Percentiles rank a stretch among this genome's conserved stretches.
phyloP scores from a whole-genome alignment of 2,329 filamentous ascomycete genomes.

The Colletotrichum camelliae region DNA sequence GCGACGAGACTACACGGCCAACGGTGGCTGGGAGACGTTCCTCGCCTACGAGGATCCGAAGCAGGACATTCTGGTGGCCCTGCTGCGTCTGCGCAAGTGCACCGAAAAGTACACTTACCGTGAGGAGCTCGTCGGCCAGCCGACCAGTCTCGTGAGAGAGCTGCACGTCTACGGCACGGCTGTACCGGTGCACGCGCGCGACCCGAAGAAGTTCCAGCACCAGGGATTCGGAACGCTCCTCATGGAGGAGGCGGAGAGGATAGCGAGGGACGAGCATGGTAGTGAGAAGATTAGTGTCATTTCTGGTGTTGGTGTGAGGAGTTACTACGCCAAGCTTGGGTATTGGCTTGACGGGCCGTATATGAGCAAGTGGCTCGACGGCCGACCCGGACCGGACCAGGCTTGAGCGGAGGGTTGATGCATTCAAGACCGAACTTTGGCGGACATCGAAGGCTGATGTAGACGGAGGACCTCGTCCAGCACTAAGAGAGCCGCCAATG shows the following conservation, averaged over 20 bases:
- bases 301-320: slow-evolving; percentile 94
- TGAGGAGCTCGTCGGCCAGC: slow-evolving; percentile 83
- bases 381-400: slow-evolving; percentile 31
- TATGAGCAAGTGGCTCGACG: slow-evolving; percentile 71
- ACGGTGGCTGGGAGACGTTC: slow-evolving; percentile 98
- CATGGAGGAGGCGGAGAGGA: slow-evolving; percentile 98
- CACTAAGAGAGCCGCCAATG: neutral
- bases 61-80: slow-evolving; percentile 94
- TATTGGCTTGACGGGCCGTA: slow-evolving; percentile 95
- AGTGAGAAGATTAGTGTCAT: slow-evolving; percentile 96
- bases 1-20: slow-evolving; percentile 90
- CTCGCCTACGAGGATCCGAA: slow-evolving; percentile 97
- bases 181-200: slow-evolving; percentile 94
- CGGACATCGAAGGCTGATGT: neutral
- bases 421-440: neutral
- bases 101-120: slow-evolving; percentile 91
- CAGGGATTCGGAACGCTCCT: slow-evolving; percentile 94
- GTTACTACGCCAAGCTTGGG: slow-evolving; percentile 92
- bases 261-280: slow-evolving; percentile 91
- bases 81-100: slow-evolving; percentile 89
- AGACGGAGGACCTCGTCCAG: neutral
- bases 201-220: slow-evolving; percentile 97
- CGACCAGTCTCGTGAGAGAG: slow-evolving; percentile 90
- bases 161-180: slow-evolving; percentile 97
- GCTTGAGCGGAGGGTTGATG: slow-evolving; percentile 1